Base-by-base conservation (phyloP, 1,139 yeast genomes). In the Suhomyces panamericanus region DNA sequence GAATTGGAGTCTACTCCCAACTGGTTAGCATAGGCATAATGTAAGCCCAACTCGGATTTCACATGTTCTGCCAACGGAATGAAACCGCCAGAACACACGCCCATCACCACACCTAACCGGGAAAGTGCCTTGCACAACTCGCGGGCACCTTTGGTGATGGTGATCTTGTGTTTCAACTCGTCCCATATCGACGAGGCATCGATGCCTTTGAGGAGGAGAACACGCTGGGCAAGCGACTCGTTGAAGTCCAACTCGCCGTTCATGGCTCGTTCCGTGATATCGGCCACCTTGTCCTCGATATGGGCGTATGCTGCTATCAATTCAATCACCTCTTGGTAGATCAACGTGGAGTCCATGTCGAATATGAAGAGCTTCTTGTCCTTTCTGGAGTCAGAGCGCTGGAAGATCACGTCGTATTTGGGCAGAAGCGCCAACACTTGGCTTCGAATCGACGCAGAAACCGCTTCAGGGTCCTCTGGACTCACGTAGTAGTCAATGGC, bases 341-440 rank as follows among this genome's bases (percentile, higher is more conserved):
- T 95, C 60, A 95, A 71, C 0, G 99, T 95, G 1, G 98, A 91
- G 69, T 95, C 99, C 99, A 95, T 95, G 59, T 95, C 99, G 59
- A 95, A 95, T 16, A 95, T 88, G 51, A 88, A 83, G 40, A 93
- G 72, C 55, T 80, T 78, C 59, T 85, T 87, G 42, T 66, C 51
- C 52, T 71, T 67, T 56, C 90, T 60, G 6, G 53, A 42, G 3
- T 45, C 51, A 2, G 52, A 42, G 6, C 51, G 47, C 49, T 74
- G 79, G 46, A 73, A 56, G 6, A 73, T 59, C 9, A 73, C 54
- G 53, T 74, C 79, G 46, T 56, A 64, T 6, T 42, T 48, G 3
- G 49, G 31, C 39, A 9, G 20, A 14, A 32, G 28, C 13, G 37
- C 35, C 37, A 40, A 34, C 7, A 32, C 41, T 11, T 36, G 39